Conservation (phyloP, 106 monocot species). For the Alisma plantagoaquatica region DNA sequence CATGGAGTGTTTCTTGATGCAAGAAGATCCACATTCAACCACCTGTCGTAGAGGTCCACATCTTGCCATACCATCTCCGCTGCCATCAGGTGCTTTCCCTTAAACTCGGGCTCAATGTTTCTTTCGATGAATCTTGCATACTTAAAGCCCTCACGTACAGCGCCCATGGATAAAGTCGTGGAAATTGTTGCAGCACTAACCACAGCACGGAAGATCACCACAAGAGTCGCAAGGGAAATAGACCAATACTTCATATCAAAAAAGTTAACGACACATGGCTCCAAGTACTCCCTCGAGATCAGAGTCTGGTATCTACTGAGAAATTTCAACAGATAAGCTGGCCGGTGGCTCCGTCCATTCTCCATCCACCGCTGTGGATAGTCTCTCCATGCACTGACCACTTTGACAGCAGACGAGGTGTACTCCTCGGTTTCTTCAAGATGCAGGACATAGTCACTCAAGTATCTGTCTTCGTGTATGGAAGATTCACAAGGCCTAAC, state of each 20-base stretch:
- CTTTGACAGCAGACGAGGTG: neutral
- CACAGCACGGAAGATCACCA: neutral
- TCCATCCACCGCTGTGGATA: neutral
- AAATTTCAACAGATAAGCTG: neutral
- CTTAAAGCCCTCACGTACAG: constrained; percentile 1
- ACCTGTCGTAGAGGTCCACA: constrained; percentile 3
- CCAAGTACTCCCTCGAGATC: neutral
- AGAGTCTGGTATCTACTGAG: neutral
- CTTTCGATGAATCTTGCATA: constrained; percentile 6
- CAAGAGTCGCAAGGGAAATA: neutral
- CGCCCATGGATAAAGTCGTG: neutral
- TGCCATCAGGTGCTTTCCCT: neutral
- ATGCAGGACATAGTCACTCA: neutral
- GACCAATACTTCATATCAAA: neutral
- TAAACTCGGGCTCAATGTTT: neutral
- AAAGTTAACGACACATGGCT: neutral
- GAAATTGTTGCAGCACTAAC: neutral
- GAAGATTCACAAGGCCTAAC: neutral
- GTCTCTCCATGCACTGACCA: neutral
- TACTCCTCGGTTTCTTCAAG: neutral
- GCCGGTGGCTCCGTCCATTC: neutral
- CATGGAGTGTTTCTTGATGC: neutral
- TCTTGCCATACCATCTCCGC: constrained; percentile 10
- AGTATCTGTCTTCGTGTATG: neutral
- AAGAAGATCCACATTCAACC: neutral